Base-by-base conservation (phyloP, 2,329 filamentous ascomycete genomes). In the Periconia sp. region DNA sequence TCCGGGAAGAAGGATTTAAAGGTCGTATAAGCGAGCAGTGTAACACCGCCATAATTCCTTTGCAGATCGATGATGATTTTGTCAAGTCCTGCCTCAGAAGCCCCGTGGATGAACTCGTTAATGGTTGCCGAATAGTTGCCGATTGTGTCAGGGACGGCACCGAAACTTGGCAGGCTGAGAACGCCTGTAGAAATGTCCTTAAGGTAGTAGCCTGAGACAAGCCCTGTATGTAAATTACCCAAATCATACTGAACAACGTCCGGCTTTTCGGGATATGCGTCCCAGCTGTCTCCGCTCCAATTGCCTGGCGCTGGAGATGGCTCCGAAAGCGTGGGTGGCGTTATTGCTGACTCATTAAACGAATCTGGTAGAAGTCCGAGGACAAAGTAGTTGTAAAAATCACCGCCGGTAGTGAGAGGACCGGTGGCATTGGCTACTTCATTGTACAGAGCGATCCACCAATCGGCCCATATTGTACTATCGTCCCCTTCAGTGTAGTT, bases 41-140 rank as follows among this genome's bases (percentile, higher is more conserved):
- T 47, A 9, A 40, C 38, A 8, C 84, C 83, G 13, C 84, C 84
- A 0, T 65, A 68, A 49, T 87, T 87, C 2, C 68, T 72, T 10
- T 78, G 75, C 4, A 87, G 54, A 50, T 87, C 84, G 45, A 87
- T 78, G 21, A 87, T 70, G 2, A 87, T 66, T 54, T 78, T 81
- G 16, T 68, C 77, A 52, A 80, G 79, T 2, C 72, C 71, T 5
- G 68, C 67, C 0, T 55, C 49, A 28, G 74, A 73, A 12, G 73
- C 72, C 11, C 69, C 59, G 0, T 65, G 57, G 11, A 83, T 63
- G 50, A 82, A 75, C 2, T 68, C 39, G 3, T 65, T 42, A 0
- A 61, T 48, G 34, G 59, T 39, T 21, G 58, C 52, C 28, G 68
- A 67, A 11, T 54, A 53, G 18, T 43, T 48, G 5, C 26, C 36